Evolutionary conservation across 2,329 filamentous ascomycete species (phyloP).

Genomic region (Alternaria incomplexa): DNA sequence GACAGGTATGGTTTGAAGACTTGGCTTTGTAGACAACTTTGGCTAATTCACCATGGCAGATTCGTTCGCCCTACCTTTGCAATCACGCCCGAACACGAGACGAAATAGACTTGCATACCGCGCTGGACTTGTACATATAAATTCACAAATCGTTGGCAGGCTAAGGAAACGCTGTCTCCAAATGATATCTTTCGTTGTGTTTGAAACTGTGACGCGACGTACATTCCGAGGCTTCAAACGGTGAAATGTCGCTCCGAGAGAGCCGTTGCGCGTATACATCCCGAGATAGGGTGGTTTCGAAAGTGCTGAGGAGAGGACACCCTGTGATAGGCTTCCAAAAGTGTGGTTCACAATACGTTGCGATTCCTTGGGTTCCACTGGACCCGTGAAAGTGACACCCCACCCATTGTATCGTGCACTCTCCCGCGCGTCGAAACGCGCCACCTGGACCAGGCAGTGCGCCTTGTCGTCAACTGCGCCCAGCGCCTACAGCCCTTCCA

Average conservation of each 20-base stretch:
- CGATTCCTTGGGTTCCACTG: background rate
- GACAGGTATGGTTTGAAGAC: slow-evolving; percentile 69
- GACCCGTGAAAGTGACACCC: background rate
- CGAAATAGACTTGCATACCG: slow-evolving; percentile 57
- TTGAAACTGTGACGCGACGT: background rate
- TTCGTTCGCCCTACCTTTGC: slow-evolving; percentile 78
- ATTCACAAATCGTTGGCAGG: background rate
- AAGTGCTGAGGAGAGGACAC: background rate
- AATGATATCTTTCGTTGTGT: slow-evolving; percentile 16
- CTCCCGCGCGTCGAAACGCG: background rate
- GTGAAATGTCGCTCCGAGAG: background rate
- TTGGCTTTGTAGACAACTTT: background rate
- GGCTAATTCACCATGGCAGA: slow-evolving; percentile 28
- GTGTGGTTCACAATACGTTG: background rate
- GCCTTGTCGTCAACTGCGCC: background rate
- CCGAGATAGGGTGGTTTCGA: background rate
- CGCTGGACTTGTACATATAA: slow-evolving; percentile 23
- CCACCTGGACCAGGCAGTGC: background rate
- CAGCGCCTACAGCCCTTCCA: background rate
- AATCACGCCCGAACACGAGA: slow-evolving; percentile 68
- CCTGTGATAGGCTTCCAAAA: background rate
- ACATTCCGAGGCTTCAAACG: background rate
- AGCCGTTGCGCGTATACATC: background rate
- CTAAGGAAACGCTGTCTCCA: slow-evolving; percentile 12
- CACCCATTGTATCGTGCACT: background rate